Conservation (phyloP, 2,329 filamentous ascomycete genomes). For the Xylariaceae sp. region DNA sequence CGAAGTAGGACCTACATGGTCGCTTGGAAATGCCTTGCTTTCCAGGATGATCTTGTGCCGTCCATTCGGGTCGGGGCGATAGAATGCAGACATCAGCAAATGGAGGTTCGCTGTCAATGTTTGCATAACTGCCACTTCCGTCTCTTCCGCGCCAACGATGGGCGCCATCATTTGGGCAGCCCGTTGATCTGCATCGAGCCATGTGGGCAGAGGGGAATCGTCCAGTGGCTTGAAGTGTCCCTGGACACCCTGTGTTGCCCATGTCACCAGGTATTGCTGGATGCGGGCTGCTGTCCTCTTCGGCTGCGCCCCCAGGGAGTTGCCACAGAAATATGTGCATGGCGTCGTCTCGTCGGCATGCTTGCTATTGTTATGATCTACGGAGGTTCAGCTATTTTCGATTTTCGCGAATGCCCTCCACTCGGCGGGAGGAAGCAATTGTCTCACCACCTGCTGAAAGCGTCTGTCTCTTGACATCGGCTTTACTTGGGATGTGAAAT, state of each 20-base stretch:
- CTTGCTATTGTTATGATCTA: slow-evolving; percentile 27
- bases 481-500: slow-evolving; percentile 30
- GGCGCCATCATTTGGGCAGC: slow-evolving; percentile 62
- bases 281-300: slow-evolving; percentile 59
- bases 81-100: slow-evolving; percentile 73
- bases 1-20: slow-evolving; percentile 54
- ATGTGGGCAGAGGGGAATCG: slow-evolving; percentile 57
- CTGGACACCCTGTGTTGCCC: slow-evolving; percentile 70
- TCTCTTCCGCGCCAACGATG: slow-evolving; percentile 62
- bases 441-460: slow-evolving; percentile 24
- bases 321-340: slow-evolving; percentile 70
- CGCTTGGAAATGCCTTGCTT: slow-evolving; percentile 74
- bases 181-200: slow-evolving; percentile 66
- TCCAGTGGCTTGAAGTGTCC: slow-evolving; percentile 67
- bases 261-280: slow-evolving; percentile 64
- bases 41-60: slow-evolving; percentile 72
- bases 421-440: slow-evolving; percentile 18
- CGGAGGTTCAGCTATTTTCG: slow-evolving; percentile 22
- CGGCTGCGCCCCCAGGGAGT: slow-evolving; percentile 73
- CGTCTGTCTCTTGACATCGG: slow-evolving; percentile 30
- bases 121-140: slow-evolving; percentile 74
- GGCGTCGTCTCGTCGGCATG: slow-evolving; percentile 25
- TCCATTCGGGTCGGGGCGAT: slow-evolving; percentile 55
- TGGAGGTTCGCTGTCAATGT: slow-evolving; percentile 75
- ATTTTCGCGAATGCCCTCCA: slow-evolving; percentile 8